These are phyloP conservation scores for Colletotrichum tamarilloi DNA, from an alignment of 2,329 filamentous ascomycete genomes.

Conservation along the genomic window DNA sequence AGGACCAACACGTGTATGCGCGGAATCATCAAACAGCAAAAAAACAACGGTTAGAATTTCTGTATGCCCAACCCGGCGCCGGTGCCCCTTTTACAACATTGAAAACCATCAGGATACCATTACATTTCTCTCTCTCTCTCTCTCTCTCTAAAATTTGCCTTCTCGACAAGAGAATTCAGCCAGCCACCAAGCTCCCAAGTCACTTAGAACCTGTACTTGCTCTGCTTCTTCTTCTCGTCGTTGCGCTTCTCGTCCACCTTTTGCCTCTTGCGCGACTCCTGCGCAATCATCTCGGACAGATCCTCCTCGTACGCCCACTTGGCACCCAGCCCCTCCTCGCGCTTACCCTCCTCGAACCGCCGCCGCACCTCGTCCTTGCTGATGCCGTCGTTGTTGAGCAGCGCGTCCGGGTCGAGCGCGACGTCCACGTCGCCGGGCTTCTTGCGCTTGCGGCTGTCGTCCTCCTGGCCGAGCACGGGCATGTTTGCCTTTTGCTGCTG, in stretches of 20 bases:
- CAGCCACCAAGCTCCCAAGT: neutral
- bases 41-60: neutral
- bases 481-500: slow-evolving; percentile 60
- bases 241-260: slow-evolving; percentile 87
- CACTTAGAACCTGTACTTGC: slow-evolving; percentile 60
- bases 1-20: neutral
- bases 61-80: neutral
- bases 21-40: neutral
- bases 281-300: slow-evolving; percentile 93
- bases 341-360: slow-evolving; percentile 80
- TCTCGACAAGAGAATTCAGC: neutral
- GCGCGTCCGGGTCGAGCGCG: slow-evolving; percentile 85
- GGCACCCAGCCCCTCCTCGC: slow-evolving; percentile 73
- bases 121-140: neutral
- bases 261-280: slow-evolving; percentile 89
- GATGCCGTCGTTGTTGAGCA: slow-evolving; percentile 80
- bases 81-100: neutral
- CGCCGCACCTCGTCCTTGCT: slow-evolving; percentile 85
- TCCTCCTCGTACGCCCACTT: slow-evolving; percentile 86
- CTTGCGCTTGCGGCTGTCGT: slow-evolving; percentile 85
- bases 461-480: slow-evolving; percentile 83
- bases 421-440: slow-evolving; percentile 97
- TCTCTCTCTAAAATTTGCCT: neutral
- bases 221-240: slow-evolving; percentile 68
- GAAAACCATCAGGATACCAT: neutral